phyloP scores from a whole-genome alignment of 2,329 filamentous ascomycete genomes.

The Knufia petricola region DNA sequence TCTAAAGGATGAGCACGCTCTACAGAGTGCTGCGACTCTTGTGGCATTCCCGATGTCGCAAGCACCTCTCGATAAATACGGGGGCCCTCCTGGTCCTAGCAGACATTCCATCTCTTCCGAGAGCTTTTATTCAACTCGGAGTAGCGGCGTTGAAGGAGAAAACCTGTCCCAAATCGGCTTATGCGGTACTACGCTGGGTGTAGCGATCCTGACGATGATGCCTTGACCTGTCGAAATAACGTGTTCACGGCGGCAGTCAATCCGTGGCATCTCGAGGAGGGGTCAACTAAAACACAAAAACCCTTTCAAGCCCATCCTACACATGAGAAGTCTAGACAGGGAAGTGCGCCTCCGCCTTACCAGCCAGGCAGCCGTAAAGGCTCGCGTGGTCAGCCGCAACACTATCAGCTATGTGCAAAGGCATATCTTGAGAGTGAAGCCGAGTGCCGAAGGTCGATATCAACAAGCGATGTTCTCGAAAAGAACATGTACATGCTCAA shows the following conservation, averaged over 20 bases:
- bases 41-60: not conserved
- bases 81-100: not conserved
- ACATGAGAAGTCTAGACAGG: not conserved
- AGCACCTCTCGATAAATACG: not conserved
- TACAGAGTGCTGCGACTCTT: not conserved
- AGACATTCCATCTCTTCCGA: not conserved
- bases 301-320: not conserved
- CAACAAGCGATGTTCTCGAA: not conserved
- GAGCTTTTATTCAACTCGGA: conserved; percentile 2
- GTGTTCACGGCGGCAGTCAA: not conserved
- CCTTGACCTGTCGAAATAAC: not conserved
- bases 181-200: not conserved
- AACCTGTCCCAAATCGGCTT: not conserved
- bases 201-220: not conserved
- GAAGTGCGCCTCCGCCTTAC: conserved; percentile 5
- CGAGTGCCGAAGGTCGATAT: not conserved
- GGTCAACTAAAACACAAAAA: not conserved
- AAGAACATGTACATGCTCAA: conserved; percentile 6
- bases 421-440: not conserved
- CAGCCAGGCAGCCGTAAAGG: not conserved
- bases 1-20: not conserved
- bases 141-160: not conserved
- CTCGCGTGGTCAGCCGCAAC: not conserved
- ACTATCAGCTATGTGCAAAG: not conserved
- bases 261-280: not conserved